These are phyloP conservation scores for Kodamaea ohmeri DNA, from an alignment of 1,139 yeast species.

Conservation along the genomic window DNA sequence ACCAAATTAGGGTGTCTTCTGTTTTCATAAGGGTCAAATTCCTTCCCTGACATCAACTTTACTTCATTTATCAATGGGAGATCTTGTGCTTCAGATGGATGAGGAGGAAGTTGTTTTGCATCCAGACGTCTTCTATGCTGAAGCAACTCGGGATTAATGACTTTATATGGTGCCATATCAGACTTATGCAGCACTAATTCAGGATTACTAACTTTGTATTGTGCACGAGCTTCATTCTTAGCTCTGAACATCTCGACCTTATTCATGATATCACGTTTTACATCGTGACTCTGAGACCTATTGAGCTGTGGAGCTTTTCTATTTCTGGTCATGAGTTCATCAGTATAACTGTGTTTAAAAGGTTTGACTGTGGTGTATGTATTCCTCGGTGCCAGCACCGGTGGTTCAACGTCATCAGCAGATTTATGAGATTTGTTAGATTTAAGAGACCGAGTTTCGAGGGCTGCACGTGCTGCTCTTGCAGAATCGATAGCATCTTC, in stretches of 20 bases:
- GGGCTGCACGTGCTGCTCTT: neutral
- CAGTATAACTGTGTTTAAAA: conserved; percentile 14
- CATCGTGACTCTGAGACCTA: conserved; percentile 16
- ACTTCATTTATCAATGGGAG: conserved; percentile 42
- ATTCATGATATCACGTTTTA: neutral
- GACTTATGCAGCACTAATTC: neutral
- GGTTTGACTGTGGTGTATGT: conserved; percentile 19
- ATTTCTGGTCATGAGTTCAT: neutral
- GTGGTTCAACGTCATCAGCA: conserved; percentile 12
- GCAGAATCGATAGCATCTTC: conserved; percentile 8
- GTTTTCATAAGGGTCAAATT: conserved; percentile 12
- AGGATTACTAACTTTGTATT: neutral
- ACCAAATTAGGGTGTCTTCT: conserved; percentile 12
- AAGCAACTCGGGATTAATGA: neutral
- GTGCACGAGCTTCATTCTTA: neutral
- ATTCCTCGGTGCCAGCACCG: conserved; percentile 13
- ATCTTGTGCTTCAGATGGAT: conserved; percentile 26
- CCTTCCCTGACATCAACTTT: conserved; percentile 18
- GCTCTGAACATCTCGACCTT: conserved; percentile 1
- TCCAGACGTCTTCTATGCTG: neutral
- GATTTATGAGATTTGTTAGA: conserved; percentile 14
- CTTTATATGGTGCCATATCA: neutral
- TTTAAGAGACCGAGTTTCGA: conserved; percentile 12
- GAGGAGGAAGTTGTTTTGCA: conserved; percentile 18
- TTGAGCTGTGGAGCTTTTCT: conserved; percentile 11